Conservation (phyloP, 2,329 filamentous ascomycete species). For the Metarhizium robertsii region DNA sequence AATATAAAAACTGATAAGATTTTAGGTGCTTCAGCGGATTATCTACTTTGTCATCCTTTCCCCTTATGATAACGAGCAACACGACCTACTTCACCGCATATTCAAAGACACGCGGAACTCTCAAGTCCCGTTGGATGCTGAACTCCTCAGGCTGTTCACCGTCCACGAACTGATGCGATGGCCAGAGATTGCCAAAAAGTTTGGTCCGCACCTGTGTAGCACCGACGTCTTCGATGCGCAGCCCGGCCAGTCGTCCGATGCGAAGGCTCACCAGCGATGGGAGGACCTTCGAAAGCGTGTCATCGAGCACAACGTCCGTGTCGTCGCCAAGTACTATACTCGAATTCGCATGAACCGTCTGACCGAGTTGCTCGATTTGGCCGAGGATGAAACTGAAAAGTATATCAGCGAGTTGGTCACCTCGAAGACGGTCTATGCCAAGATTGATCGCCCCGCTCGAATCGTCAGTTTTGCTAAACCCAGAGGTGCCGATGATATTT, state of each 20-base stretch:
- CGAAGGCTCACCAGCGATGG: conserved; percentile 81
- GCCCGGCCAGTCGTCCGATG: conserved; percentile 56
- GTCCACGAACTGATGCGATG: conserved; percentile 96
- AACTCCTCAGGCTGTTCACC: conserved; percentile 89
- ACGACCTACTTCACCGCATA: conserved; percentile 90
- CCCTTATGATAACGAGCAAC: conserved; percentile 97
- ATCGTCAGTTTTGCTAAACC: conserved; percentile 94
- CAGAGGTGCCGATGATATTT: conserved; percentile 84
- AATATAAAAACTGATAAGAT: conserved; percentile 9
- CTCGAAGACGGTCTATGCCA: conserved; percentile 94
- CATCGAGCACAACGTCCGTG: conserved; percentile 97
- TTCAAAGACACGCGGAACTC: conserved; percentile 74
- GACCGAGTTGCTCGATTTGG: conserved; percentile 82
- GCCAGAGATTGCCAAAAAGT: conserved; percentile 84
- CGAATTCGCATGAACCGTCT: conserved; percentile 88
- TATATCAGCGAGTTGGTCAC: conserved; percentile 97
- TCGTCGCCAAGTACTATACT: conserved; percentile 97
- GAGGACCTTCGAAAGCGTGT: conserved; percentile 94
- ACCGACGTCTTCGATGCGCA: conserved; percentile 82
- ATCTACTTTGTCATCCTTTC: conserved; percentile 97
- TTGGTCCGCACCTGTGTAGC: conserved; percentile 75
- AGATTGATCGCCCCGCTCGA: conserved; percentile 88
- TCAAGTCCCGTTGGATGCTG: conserved; percentile 68
- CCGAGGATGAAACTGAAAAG: conserved; percentile 94
- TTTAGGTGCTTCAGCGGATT: conserved; percentile 78